Base-by-base conservation (phyloP, 495 filamentous ascomycete genomes). In the Penicillium desertorum region DNA sequence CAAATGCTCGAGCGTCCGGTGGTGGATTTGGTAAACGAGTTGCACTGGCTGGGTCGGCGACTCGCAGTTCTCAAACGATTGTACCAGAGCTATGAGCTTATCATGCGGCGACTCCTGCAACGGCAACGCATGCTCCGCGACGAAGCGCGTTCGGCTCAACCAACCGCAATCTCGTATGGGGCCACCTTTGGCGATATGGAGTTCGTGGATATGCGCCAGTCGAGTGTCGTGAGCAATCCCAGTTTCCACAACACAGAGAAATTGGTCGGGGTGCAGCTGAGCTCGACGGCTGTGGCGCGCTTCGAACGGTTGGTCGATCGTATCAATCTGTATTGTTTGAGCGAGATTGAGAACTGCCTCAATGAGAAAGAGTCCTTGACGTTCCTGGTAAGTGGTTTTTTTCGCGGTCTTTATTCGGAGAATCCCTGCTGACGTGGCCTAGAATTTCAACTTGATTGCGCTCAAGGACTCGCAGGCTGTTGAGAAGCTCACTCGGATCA, bases 381-480 rank as follows among this genome's bases (percentile, higher is more conserved):
- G 17, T 85, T 84, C 50, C 80, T 92, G 71, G 83, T 86, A 61
- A 50, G 74, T 54, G 42, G 4, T 19, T 43, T 14, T 0, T n/a
- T n/a, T n/a, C n/a, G n/a, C n/a, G 25, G 45, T 20, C 20, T 41
- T 32, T 39, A 20, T 17, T 19, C 37, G 5, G 37, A 29, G 1
- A 42, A n/a, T 16, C 6, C 36, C 30, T n/a, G 52, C 66, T 73
- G 45, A 72, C 47, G 45, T 44, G 20, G 3, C 39, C 46, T 44
- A 91, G 88, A 91, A 91, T 70, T 95, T 94, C 80, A 93, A 92
- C 73, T 79, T 96, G 62, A 91, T 90, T 53, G 86, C 90, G 12
- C 85, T 93, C 63, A 90, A 90, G 63, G 88, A 96, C 72, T 90
- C 88, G 3, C 80, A 87, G 54, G 84, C 86, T 2, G 88, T 92